Conservation (phyloP, 129 eudicot species). For the Chrysanthemum lavandulifolium region DNA sequence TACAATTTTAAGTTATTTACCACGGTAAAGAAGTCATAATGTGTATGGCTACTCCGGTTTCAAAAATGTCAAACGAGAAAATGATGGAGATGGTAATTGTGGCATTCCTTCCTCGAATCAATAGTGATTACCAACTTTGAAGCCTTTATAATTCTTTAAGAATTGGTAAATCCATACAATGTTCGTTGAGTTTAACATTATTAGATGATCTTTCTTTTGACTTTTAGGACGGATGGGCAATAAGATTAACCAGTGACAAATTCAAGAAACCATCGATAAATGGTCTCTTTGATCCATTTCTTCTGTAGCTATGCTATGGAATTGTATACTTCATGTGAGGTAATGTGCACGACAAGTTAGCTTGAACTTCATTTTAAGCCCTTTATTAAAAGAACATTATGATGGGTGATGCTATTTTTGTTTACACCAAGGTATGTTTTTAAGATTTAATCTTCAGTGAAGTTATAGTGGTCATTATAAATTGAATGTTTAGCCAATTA, state of each 20-base stretch:
- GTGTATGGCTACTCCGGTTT: background rate
- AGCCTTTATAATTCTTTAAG: background rate
- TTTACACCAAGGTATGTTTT: too few species aligned
- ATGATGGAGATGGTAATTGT: background rate
- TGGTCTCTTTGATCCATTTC: background rate
- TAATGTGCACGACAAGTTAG: too few species aligned
- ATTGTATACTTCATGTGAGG: too few species aligned
- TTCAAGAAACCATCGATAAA: background rate
- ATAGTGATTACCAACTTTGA: background rate
- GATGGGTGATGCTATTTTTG: too few species aligned
- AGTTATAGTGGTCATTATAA: too few species aligned
- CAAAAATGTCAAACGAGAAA: conserved; percentile 14
- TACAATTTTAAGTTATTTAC: conserved; percentile 7
- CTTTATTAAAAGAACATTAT: too few species aligned
- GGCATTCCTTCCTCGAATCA: background rate
- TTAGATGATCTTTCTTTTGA: background rate
- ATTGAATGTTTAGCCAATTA: too few species aligned
- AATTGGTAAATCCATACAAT: background rate
- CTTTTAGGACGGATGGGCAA: background rate
- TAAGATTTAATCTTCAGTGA: too few species aligned
- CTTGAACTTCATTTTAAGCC: too few species aligned
- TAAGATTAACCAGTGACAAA: background rate
- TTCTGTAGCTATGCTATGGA: background rate
- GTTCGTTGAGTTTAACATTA: background rate
- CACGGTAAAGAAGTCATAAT: conserved; percentile 9